phyloP scores from a whole-genome alignment of 2,329 filamentous ascomycete genomes.

The Colletotrichum salicis region DNA sequence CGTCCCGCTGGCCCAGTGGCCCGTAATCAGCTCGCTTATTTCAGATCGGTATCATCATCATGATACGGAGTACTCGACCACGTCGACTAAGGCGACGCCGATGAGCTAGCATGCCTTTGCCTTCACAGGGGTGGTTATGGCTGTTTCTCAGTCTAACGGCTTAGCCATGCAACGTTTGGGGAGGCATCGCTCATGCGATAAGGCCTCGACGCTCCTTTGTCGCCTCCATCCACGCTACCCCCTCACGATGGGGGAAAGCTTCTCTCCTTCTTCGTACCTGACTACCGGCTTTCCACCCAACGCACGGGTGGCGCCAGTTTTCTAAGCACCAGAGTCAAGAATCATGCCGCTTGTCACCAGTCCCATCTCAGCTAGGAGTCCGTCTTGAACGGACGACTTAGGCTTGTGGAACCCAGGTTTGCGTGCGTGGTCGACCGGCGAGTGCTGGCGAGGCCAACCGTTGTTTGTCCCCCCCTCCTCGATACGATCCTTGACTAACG shows the following conservation, averaged over 20 bases:
- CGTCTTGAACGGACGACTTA: constrained; percentile 22
- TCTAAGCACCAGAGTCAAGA: constrained; percentile 10
- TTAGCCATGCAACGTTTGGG: constrained; percentile 33
- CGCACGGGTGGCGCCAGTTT: constrained; percentile 31
- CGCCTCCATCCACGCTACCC: constrained; percentile 13
- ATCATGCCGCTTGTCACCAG: constrained; percentile 32
- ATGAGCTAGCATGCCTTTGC: not conserved
- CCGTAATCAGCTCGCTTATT: not conserved
- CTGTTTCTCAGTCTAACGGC: constrained; percentile 28
- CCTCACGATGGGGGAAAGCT: constrained; percentile 23
- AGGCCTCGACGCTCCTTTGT: constrained; percentile 27
- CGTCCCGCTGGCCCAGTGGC: not conserved
- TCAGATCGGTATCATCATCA: not conserved
- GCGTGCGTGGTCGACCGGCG: constrained; percentile 11
- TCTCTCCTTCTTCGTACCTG: constrained; percentile 24
- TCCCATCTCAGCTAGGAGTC: constrained; percentile 23
- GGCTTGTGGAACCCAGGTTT: constrained; percentile 16
- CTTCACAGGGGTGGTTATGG: constrained; percentile 17
- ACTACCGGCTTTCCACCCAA: constrained; percentile 17
- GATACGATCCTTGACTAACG: not conserved
- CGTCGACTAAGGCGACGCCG: constrained; percentile 9
- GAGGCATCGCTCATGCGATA: constrained; percentile 21
- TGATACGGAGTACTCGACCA: not conserved
- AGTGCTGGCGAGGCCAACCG: constrained; percentile 8
- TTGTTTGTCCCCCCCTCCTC: constrained; percentile 14